A percentile compares a stretch with the other conserved stretches of the same genome.
Evolutionary conservation across 2,329 filamentous ascomycete genomes (phyloP).

Genomic region (Phialophora verrucosa): DNA sequence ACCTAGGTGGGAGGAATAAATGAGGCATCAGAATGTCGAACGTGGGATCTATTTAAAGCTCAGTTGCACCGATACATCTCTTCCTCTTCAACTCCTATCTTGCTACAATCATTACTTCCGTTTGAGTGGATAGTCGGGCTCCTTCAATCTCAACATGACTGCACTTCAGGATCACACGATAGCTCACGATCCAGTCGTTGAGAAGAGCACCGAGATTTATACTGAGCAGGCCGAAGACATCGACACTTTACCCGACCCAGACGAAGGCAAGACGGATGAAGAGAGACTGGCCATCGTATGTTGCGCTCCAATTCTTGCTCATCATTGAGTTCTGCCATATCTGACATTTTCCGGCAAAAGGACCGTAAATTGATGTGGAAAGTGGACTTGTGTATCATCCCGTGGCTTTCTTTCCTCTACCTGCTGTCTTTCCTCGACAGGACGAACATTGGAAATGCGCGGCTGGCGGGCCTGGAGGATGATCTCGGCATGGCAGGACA

Average conservation of each 20-base stretch:
- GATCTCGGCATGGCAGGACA: conserved; percentile 40
- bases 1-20: no score
- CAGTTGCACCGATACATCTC: no score
- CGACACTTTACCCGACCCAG: conserved; percentile 56
- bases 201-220: conserved; percentile 17
- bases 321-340: neutral
- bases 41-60: no score
- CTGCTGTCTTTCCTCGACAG: conserved; percentile 45
- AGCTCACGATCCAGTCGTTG: neutral
- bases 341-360: conserved; percentile 39
- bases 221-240: conserved; percentile 26
- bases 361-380: conserved; percentile 50
- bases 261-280: conserved; percentile 67
- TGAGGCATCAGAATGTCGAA: no score
- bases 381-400: conserved; percentile 33
- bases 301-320: neutral
- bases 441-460: conserved; percentile 47
- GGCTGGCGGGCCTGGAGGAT: conserved; percentile 41
- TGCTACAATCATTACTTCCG: no score
- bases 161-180: no score
- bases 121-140: no score
- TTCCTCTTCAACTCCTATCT: no score
- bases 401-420: conserved; percentile 39
- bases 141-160: no score
- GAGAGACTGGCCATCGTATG: conserved; percentile 67